Percentiles rank a stretch among this genome's conserved stretches.
Evolutionary conservation across 202 grass and related monocot genomes (phyloP).

Genomic region (Panicum virgatum): DNA sequence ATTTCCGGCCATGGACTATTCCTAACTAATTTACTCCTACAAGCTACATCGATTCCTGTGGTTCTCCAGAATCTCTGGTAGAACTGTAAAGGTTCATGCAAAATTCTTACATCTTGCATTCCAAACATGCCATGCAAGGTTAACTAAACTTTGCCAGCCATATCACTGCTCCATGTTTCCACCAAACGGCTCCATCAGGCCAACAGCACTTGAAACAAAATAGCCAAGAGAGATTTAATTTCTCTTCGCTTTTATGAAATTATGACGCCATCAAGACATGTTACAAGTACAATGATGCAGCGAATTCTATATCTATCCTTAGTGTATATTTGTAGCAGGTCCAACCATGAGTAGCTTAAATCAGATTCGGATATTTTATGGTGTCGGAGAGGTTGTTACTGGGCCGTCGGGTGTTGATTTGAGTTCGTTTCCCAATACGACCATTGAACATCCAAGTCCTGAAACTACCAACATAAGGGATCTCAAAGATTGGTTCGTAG

Average conservation of each 20-base stretch:
- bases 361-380: no score
- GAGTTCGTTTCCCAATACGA: no score
- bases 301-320: no score
- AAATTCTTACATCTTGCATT: not conserved
- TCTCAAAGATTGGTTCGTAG: no score
- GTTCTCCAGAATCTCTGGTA: not conserved
- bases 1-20: not conserved
- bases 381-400: no score
- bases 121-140: conserved; percentile 2
- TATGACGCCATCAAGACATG: not conserved
- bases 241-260: not conserved
- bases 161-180: not conserved
- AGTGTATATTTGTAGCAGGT: no score
- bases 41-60: not conserved
- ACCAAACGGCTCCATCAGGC: not conserved
- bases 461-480: no score
- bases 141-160: conserved; percentile 35
- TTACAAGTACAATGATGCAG: conserved; percentile 89
- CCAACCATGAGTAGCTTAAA: no score
- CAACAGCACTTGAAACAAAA: not conserved
- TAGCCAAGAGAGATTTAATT: not conserved
- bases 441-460: no score
- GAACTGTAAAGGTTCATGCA: not conserved
- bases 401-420: no score
- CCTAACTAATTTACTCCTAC: conserved; percentile 26